phyloP scores from a whole-genome alignment of 345 rosid species.

The Pseudoturritis turrita region DNA sequence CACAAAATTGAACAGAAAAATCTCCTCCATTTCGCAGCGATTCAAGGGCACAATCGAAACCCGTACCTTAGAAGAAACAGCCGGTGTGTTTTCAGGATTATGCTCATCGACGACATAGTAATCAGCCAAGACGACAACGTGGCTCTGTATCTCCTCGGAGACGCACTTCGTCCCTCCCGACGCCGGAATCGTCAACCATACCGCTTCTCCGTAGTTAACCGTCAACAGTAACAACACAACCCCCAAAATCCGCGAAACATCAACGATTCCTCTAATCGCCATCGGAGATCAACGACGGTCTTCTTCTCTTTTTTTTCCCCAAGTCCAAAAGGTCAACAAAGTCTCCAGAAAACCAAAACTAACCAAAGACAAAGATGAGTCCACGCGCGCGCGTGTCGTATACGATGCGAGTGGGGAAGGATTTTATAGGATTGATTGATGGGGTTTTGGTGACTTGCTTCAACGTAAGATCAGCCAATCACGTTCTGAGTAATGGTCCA shows the following conservation, averaged over 20 bases:
- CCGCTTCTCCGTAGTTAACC: conserved; percentile 39
- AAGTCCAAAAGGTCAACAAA: conserved; percentile 24
- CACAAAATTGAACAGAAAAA: background rate
- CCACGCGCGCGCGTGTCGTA: conserved; percentile 6
- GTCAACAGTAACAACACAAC: conserved; percentile 20
- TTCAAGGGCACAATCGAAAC: background rate
- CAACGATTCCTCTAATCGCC: conserved; percentile 12
- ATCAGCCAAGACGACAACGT: conserved; percentile 80
- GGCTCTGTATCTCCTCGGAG: conserved; percentile 84
- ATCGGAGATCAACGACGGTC: conserved; percentile 23
- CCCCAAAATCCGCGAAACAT: background rate
- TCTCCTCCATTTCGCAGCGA: background rate
- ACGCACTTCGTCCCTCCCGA: conserved; percentile 81
- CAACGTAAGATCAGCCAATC: conserved; percentile 25
- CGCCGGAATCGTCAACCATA: conserved; percentile 78
- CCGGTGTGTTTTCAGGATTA: conserved; percentile 37
- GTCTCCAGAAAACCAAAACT: background rate
- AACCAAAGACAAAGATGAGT: background rate
- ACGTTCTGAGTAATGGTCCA: background rate
- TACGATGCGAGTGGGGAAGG: background rate
- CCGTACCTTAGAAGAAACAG: conserved; percentile 56
- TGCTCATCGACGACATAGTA: conserved; percentile 68
- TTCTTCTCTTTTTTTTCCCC: background rate
- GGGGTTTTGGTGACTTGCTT: conserved; percentile 13
- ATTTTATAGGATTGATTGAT: background rate